Base-by-base conservation (phyloP, 129 eudicot genomes). In the Oenanthe sinensis region DNA sequence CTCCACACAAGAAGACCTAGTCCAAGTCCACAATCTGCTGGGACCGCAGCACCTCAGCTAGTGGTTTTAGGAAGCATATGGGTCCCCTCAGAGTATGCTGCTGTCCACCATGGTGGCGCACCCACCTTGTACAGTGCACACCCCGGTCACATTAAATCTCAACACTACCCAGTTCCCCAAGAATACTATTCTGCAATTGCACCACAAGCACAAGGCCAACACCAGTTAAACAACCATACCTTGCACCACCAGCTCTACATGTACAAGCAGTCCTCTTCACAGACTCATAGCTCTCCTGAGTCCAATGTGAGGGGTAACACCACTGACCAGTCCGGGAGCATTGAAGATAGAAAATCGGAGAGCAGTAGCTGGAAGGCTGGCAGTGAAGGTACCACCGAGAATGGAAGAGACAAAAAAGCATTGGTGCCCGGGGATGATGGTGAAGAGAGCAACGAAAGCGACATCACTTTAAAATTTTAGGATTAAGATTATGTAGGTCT, bases 1-100 rank as follows among this genome's bases (percentile, higher is more conserved):
- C 93, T 95, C 48, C 98, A 95, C 86, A 95, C 98, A 43, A 85
- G 97, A 83, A 83, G 98, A 79, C 98, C 98, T 13, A 86, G 96
- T 68, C 96, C 96, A 48, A 86, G 86, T 85, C 91, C 96, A 75
- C 98, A 91, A 85, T 78, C 90, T 9, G 75, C 87, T 5, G 91
- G 92, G 4, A 71, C 85, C 36, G 69, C 88, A 8, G 33, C 88
- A 4, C 96, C 96, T 0, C 98, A 90, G 75, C 85, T 94, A 80
- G 91, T 94, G 78, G 97, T 94, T 76, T 82, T 94, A 68, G 98
- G 98, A 5, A 92, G 98, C 43, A 94, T 94, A 81, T 94, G 98
- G 98, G 97, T 94, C 79, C 93, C 97, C 79, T 92, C 92, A 4
- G 97, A 94, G 46, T 94, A 94, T 49, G 96, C 97, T 46, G 82